Evolutionary conservation across 2,329 filamentous ascomycete species (phyloP), one percentile per base, ranked within the genome.

Genomic region (Chaetomium globosum): DNA sequence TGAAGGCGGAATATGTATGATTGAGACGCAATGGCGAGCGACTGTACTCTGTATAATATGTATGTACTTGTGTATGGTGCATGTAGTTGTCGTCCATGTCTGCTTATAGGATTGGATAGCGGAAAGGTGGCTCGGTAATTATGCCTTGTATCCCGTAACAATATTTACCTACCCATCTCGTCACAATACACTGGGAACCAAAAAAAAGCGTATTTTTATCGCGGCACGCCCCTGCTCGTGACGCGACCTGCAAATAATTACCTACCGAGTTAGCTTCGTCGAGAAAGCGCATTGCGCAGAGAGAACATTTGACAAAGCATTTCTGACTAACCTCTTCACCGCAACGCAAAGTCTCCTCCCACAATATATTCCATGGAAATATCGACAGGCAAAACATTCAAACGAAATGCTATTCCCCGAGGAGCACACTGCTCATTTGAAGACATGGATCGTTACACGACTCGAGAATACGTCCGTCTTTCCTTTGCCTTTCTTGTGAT

Each of bases 371-470:
- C 39, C 61, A 61, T 66, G 58, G 61, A 59, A 62, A 12, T 7
- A 51, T n/a, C 26, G 23, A 55, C 21, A 60, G 5, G 13, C 43
- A 43, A 39, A 39, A 21, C 19, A 4, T 1, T 49, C 23, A 54
- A 49, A 19, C 13, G 5, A 78, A 71, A 89, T 89, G 86, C 73
- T 89, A 71, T 89, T 89, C 72, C 77, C 82, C 53, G 86, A 89
- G 73, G 82, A 84, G 71, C 85, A 90, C 76, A 80, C 82, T 76
- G 79, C 83, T 63, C 78, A 84, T 67, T 81, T 95, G 62, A 93
- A 92, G 80, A 81, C 83, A 66, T 94, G 90, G 90, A 87, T 93
- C 68, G 86, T 93, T 68, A 89, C 89, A 77, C 86, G 89, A 68
- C 85, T 93, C 61, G 89, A 91, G 74, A 87, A 89, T 73, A 90